These are phyloP conservation scores for Fistulina hepatica DNA, from an alignment of 1,284 basidiomycete genomes.

Conservation along the genomic window DNA sequence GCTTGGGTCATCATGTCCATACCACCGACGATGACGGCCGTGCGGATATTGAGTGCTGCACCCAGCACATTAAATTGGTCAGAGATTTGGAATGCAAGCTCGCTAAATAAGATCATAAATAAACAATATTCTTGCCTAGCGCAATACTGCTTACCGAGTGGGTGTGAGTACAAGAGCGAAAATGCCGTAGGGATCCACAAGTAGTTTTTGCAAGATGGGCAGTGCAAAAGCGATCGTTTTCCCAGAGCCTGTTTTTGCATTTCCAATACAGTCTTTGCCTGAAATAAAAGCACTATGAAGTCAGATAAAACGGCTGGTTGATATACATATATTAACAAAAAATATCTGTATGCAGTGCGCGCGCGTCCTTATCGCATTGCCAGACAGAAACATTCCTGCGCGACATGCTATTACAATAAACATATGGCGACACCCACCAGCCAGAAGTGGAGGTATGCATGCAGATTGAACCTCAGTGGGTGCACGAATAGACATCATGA, in stretches of 20 bases:
- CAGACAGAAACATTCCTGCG: too few species aligned
- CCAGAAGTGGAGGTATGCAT: conserved; percentile 81
- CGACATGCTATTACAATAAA: too few species aligned
- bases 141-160: conserved; percentile 55
- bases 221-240: conserved; percentile 97
- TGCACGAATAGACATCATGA: conserved; percentile 72
- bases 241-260: conserved; percentile 95
- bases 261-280: conserved; percentile 92
- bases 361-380: too few species aligned
- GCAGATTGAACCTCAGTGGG: conserved; percentile 89
- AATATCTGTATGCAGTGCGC: too few species aligned
- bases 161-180: conserved; percentile 92
- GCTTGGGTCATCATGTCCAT: conserved; percentile 99
- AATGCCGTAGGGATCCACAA: conserved; percentile 85
- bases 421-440: conserved; percentile 44
- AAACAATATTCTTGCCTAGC: conserved; percentile 2
- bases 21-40: conserved; percentile 88
- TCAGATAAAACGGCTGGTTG: too few species aligned
- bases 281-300: conserved; percentile 5
- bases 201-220: conserved; percentile 87
- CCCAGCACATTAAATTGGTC: conserved; percentile 95
- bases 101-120: conserved; percentile 36
- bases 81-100: conserved; percentile 93
- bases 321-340: too few species aligned
- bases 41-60: conserved; percentile 67